These are phyloP conservation scores for Podospora tetraspora DNA, from an alignment of 495 filamentous ascomycete species.

Conservation along the genomic window DNA sequence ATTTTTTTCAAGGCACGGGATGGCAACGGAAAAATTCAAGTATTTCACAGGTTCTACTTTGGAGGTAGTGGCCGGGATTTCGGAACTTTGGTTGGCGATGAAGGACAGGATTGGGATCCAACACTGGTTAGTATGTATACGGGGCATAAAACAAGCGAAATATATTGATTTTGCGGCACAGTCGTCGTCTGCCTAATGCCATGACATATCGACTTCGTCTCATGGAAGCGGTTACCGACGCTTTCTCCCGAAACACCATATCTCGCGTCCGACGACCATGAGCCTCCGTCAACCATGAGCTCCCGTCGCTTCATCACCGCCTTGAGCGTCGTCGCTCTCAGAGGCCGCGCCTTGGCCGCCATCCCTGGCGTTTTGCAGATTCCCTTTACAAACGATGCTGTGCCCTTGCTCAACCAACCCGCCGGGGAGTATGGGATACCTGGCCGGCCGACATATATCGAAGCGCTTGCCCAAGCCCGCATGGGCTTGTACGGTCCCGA, in stretches of 20 bases:
- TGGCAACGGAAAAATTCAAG: no score
- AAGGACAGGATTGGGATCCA: no score
- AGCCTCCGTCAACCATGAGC: not conserved
- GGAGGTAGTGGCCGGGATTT: no score
- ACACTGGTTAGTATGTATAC: no score
- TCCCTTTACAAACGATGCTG: not conserved
- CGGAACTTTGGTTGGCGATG: no score
- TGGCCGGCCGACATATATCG: not conserved
- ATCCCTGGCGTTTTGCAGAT: not conserved
- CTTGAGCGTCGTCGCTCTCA: not conserved
- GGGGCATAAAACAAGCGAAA: no score
- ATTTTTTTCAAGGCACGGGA: no score
- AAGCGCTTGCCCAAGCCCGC: not conserved
- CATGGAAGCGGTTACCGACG: not conserved
- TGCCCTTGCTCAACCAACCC: not conserved
- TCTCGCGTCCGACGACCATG: not conserved
- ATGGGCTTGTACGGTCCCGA: not conserved
- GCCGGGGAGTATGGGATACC: not conserved
- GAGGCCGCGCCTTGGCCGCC: not conserved
- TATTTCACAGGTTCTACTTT: no score
- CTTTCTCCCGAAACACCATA: no score
- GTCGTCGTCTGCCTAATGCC: not conserved
- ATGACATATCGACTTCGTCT: not conserved
- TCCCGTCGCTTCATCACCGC: not conserved
- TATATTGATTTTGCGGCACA: not conserved